Evolutionary conservation across 2,329 filamentous ascomycete genomes (phyloP).

Genomic region (Ophiostoma sp.): DNA sequence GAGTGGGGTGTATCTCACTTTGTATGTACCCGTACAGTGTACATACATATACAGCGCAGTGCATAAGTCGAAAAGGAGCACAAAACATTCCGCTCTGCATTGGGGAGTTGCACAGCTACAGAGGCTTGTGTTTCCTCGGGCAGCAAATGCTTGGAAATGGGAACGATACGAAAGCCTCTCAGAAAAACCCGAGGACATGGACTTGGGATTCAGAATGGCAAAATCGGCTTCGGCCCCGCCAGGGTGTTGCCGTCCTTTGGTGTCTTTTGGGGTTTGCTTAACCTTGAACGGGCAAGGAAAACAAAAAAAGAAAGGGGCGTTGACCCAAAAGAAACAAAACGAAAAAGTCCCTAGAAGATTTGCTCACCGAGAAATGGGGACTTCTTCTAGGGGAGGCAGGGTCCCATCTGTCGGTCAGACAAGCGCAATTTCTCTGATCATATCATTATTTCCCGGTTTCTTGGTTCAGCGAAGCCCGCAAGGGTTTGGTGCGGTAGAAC

Average conservation of each 20-base stretch:
- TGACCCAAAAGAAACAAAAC: constrained; percentile 17
- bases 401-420: neutral
- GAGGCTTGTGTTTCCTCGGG: neutral
- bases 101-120: neutral
- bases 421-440: constrained; percentile 12
- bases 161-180: neutral
- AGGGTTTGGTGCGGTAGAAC: constrained; percentile 4
- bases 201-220: constrained; percentile 35
- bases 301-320: constrained; percentile 8
- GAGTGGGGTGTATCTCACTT: neutral
- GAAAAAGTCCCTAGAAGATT: neutral
- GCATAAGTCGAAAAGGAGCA: constrained; percentile 10
- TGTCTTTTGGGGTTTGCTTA: constrained; percentile 16
- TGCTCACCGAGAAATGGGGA: constrained; percentile 10
- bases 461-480: constrained; percentile 17
- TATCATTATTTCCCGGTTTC: neutral
- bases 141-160: neutral
- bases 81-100: neutral
- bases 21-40: neutral
- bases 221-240: constrained; percentile 29
- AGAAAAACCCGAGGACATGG: constrained; percentile 39
- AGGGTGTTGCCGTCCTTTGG: constrained; percentile 29
- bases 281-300: constrained; percentile 27
- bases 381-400: neutral
- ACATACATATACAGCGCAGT: neutral